These are phyloP conservation scores for Populus deltoides DNA, from an alignment of 345 rosid genomes.

Conservation along the genomic window DNA sequence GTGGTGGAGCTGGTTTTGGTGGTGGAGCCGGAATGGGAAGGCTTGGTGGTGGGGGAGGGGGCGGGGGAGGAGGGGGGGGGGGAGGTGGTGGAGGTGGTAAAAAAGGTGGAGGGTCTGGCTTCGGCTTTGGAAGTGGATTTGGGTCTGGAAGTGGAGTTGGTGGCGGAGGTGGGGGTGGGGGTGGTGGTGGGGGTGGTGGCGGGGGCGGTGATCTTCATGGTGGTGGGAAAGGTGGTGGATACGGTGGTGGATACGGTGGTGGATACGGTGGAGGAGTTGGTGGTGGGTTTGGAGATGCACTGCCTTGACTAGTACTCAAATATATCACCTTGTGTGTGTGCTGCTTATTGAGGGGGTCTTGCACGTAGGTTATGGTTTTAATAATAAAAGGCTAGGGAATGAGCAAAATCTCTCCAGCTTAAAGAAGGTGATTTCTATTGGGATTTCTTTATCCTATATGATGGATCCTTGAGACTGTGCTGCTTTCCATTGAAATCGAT, in stretches of 20 bases:
- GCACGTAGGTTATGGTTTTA: too few species aligned
- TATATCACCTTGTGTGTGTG: background rate
- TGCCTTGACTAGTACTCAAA: conserved; percentile 3
- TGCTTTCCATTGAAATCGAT: background rate
- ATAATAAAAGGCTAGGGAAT: background rate
- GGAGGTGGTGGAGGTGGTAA: conserved; percentile 5
- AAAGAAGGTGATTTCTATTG: background rate
- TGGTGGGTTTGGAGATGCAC: conserved; percentile 20
- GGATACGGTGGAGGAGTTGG: background rate
- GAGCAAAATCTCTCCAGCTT: background rate
- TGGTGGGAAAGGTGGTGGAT: background rate
- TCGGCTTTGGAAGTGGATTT: conserved; percentile 4
- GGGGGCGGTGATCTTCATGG: background rate
- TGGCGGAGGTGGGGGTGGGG: background rate
- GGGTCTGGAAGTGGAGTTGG: background rate
- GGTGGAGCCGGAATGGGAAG: conserved; percentile 12
- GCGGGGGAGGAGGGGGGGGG: background rate
- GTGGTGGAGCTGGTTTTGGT: background rate
- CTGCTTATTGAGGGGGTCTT: background rate
- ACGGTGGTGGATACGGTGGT: background rate
- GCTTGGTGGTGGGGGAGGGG: background rate
- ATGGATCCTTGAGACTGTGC: background rate
- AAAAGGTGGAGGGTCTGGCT: conserved; percentile 1
- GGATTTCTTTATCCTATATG: background rate
- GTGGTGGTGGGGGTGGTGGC: background rate